Evolutionary conservation across 345 rosid species (phyloP).

Genomic region (Bretschneidera sinensis): DNA sequence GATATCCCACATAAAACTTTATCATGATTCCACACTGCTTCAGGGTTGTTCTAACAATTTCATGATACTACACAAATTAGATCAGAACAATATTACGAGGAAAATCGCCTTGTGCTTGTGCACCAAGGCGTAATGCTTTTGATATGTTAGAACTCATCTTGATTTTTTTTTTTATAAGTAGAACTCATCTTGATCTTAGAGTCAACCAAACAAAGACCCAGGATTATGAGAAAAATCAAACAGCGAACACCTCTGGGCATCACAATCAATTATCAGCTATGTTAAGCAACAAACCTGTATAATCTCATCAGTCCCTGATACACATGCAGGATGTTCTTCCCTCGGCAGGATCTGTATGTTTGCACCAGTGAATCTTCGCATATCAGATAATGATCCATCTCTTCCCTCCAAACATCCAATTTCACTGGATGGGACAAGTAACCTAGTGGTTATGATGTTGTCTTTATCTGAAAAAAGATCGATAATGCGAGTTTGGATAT

Average conservation of each 20-base stretch:
- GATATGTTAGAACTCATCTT: no score
- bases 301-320: constrained; percentile 59
- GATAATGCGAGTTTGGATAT: constrained; percentile 80
- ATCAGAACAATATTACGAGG: neutral
- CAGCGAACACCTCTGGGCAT: constrained; percentile 7
- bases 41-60: neutral
- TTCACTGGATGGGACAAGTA: constrained; percentile 71
- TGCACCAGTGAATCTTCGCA: constrained; percentile 73
- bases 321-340: constrained; percentile 59
- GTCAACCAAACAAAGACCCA: neutral
- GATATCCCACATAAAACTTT: no score
- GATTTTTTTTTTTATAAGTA: no score
- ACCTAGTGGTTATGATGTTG: constrained; percentile 59
- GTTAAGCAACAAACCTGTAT: constrained; percentile 59
- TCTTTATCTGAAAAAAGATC: constrained; percentile 78
- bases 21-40: neutral
- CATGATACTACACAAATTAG: no score
- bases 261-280: constrained; percentile 7
- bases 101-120: neutral
- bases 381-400: constrained; percentile 72
- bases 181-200: no score
- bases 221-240: constrained; percentile 3
- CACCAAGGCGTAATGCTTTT: neutral
- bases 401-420: constrained; percentile 82
- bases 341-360: constrained; percentile 62